Conservation (phyloP, 345 rosid genomes). For the Excoecaria agallocha region DNA sequence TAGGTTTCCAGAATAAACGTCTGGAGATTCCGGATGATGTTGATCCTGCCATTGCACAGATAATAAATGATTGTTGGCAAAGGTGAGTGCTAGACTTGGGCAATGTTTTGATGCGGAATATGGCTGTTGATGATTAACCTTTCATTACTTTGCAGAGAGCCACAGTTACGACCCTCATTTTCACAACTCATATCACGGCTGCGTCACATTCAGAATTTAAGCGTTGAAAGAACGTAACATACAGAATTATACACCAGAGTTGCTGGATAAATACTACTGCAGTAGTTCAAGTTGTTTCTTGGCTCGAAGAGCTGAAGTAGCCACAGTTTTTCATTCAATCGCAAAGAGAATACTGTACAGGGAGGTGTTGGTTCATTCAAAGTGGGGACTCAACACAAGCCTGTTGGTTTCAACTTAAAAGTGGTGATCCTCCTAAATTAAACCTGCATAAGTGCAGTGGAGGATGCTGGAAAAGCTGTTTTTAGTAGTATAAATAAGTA, state of each 20-base stretch:
- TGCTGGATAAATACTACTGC: conserved; percentile 24
- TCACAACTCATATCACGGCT: conserved; percentile 73
- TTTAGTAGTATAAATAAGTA: conserved; percentile 28
- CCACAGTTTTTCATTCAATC: conserved; percentile 27
- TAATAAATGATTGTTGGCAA: conserved; percentile 85
- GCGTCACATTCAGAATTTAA: conserved; percentile 48
- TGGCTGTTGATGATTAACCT: not conserved
- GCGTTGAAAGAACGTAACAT: conserved; percentile 41
- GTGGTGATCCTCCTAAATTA: conserved; percentile 37
- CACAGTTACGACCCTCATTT: conserved; percentile 78
- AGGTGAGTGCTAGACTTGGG: conserved; percentile 45
- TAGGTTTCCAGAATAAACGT: conserved; percentile 90
- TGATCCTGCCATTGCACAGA: conserved; percentile 71
- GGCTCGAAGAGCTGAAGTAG: conserved; percentile 72
- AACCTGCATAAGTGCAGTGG: conserved; percentile 48
- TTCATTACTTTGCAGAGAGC: conserved; percentile 57
- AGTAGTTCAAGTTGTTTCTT: conserved; percentile 33
- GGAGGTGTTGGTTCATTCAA: conserved; percentile 84
- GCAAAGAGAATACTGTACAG: conserved; percentile 28
- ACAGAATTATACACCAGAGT: conserved; percentile 20
- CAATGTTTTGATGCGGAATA: not conserved
- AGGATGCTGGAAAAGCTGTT: conserved; percentile 30
- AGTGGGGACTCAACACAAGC: conserved; percentile 76
- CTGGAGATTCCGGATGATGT: conserved; percentile 75
- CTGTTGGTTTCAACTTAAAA: conserved; percentile 18